Evolutionary conservation across 1,284 basidiomycete species (phyloP).

Genomic region (Cutaneotrichosporon spelunceum): DNA sequence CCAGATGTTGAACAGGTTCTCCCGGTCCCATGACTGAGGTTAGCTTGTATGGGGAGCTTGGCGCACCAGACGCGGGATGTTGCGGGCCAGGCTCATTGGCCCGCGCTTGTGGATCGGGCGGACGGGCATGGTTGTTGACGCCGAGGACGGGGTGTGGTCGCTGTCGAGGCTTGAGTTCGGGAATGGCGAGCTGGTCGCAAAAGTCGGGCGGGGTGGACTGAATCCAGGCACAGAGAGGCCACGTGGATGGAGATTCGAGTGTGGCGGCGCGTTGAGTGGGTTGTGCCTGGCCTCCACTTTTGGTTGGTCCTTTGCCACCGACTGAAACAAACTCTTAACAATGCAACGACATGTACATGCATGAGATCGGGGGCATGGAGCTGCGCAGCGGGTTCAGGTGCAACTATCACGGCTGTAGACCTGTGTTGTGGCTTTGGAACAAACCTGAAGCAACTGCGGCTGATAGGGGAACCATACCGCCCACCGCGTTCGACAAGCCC

Average conservation of each 20-base stretch:
- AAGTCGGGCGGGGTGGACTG: constrained; percentile 16
- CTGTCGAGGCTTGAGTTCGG: constrained; percentile 1
- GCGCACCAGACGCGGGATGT: constrained; percentile 50
- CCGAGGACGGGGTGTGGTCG: constrained; percentile 3
- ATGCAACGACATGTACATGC: no score
- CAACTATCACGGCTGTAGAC: no score
- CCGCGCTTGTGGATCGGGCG: constrained; percentile 14
- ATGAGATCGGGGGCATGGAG: no score
- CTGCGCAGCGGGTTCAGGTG: no score
- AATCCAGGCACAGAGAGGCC: background rate
- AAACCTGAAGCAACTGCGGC: no score
- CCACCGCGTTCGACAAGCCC: background rate
- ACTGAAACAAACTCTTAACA: no score
- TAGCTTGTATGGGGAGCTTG: background rate
- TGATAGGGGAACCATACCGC: no score
- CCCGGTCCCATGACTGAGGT: constrained; percentile 71
- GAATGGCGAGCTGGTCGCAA: constrained; percentile 3
- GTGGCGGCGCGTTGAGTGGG: background rate
- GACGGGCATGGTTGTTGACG: constrained; percentile 22
- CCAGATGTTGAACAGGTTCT: constrained; percentile 77
- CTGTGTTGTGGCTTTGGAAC: no score
- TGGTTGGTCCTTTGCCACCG: no score
- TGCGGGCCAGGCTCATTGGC: constrained; percentile 40
- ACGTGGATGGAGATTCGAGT: constrained; percentile 11
- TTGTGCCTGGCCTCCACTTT: constrained; percentile 3